Conservation (phyloP, 176 grass and related monocot genomes). For the Elaeis guineensis region DNA sequence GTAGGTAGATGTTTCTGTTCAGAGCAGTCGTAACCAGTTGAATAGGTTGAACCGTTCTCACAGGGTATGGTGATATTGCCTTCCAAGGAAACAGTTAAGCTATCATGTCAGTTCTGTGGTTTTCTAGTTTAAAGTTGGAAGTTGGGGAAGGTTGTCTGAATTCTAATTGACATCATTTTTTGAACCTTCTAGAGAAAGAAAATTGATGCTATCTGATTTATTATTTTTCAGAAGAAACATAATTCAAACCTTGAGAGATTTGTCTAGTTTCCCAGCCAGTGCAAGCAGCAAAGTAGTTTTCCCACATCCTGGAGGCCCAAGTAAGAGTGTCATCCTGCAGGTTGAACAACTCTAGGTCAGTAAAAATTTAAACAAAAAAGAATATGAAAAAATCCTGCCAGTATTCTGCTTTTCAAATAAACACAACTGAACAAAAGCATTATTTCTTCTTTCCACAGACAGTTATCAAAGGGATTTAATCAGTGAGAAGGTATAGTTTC, state of each 20-base stretch:
- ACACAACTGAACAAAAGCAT: background rate
- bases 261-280: conserved; percentile 54
- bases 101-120: too few relatives aligned
- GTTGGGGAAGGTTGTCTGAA: too few relatives aligned
- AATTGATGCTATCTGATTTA: background rate
- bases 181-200: background rate
- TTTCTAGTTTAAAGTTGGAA: too few relatives aligned
- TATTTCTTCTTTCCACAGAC: too few relatives aligned
- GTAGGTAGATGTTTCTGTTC: too few relatives aligned
- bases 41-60: too few relatives aligned
- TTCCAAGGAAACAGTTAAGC: too few relatives aligned
- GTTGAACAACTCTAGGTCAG: background rate
- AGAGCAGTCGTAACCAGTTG: too few relatives aligned
- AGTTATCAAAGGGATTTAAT: too few relatives aligned
- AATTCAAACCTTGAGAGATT: conserved; percentile 39
- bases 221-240: background rate
- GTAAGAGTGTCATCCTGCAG: conserved; percentile 70
- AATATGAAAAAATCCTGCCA: background rate
- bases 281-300: conserved; percentile 68
- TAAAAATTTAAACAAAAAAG: background rate
- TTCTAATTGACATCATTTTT: too few relatives aligned
- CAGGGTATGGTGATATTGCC: too few relatives aligned
- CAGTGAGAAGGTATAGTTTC: too few relatives aligned
- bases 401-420: background rate
- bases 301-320: conserved; percentile 69